A percentile compares a stretch with the other conserved stretches of the same genome.
Evolutionary conservation across 2,329 filamentous ascomycete species (phyloP).

Genomic region (Cercospora sesami): DNA sequence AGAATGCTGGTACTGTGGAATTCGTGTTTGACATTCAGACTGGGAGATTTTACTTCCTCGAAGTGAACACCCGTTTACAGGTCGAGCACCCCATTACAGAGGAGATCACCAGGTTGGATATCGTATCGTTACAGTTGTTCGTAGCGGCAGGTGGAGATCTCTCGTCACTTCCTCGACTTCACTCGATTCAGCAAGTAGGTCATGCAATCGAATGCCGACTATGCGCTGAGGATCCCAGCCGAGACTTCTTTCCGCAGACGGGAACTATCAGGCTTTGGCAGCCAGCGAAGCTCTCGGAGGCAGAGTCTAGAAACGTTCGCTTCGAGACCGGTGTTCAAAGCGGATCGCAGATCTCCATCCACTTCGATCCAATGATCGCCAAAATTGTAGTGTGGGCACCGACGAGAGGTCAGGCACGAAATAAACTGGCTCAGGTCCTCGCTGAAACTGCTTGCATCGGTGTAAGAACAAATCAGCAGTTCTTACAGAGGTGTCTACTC

Average conservation of each 20-base stretch:
- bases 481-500: neutral
- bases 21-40: neutral
- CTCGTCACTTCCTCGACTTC: neutral
- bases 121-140: neutral
- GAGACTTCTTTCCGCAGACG: neutral
- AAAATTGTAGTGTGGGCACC: slow-evolving; percentile 4
- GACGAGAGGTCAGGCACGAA: neutral
- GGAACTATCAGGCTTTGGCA: neutral
- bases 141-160: neutral
- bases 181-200: neutral
- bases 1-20: neutral
- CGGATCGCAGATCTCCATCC: neutral
- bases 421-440: neutral
- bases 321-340: slow-evolving; percentile 1
- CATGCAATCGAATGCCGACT: neutral
- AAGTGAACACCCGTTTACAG: neutral
- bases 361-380: slow-evolving; percentile 6
- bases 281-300: neutral
- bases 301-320: neutral
- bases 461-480: neutral
- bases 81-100: neutral
- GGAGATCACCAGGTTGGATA: neutral
- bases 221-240: neutral
- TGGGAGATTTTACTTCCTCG: neutral
- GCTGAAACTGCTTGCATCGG: neutral